These are phyloP conservation scores for Wickerhamomyces chambardii DNA, from an alignment of 805 yeast species.

Conservation along the genomic window DNA sequence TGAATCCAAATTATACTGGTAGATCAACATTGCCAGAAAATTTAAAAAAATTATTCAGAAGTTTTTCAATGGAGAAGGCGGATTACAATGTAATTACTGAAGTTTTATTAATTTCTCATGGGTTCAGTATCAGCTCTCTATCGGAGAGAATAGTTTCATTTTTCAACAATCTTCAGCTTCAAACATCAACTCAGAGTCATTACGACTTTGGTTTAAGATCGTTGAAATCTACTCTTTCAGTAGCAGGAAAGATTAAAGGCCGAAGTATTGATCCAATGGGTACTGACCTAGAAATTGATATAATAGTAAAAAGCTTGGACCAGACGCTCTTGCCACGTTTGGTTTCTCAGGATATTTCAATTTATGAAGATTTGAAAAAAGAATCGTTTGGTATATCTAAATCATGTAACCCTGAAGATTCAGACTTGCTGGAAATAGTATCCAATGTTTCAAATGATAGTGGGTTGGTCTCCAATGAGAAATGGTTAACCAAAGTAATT, in stretches of 20 bases:
- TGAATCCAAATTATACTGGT: slow-evolving; percentile 87
- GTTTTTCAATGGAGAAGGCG: slow-evolving; percentile 66
- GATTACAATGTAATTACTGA: slow-evolving; percentile 62
- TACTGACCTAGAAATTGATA: slow-evolving; percentile 22
- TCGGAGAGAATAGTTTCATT: slow-evolving; percentile 45
- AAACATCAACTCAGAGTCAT: slow-evolving; percentile 50
- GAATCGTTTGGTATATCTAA: slow-evolving; percentile 19
- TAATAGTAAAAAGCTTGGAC: slow-evolving; percentile 43
- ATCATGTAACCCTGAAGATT: slow-evolving; percentile 15
- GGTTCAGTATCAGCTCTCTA: slow-evolving; percentile 43
- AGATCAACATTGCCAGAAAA: slow-evolving; percentile 81
- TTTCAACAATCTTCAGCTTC: slow-evolving; percentile 32
- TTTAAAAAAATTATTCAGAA: slow-evolving; percentile 67
- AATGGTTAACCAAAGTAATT: slow-evolving; percentile 43
- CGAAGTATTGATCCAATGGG: no score
- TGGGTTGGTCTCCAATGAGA: slow-evolving; percentile 24
- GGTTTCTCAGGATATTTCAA: slow-evolving; percentile 36
- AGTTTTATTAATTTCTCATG: slow-evolving; percentile 65
- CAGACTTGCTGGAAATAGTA: slow-evolving; percentile 19
- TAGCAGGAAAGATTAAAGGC: slow-evolving; percentile 42
- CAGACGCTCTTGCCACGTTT: slow-evolving; percentile 66
- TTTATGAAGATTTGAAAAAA: slow-evolving; percentile 22
- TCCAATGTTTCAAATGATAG: slow-evolving; percentile 16
- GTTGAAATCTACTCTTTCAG: slow-evolving; percentile 53
- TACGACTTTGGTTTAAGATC: slow-evolving; percentile 91